Evolutionary conservation across 257 asterid species (phyloP).

Genomic region (Eucommia ulmoides): DNA sequence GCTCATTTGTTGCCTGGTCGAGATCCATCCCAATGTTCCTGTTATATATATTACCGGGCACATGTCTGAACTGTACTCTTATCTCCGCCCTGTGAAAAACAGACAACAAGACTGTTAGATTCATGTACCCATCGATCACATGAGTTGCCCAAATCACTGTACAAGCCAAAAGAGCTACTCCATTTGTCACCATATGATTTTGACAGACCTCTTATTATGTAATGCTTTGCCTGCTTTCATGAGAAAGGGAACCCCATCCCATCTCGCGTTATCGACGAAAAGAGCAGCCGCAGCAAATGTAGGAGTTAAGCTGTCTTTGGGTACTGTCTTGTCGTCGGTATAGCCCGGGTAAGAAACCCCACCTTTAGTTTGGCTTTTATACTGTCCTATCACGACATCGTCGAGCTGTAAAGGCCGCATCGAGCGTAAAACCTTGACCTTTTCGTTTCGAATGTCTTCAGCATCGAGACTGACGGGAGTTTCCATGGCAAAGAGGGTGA

Average conservation of each 20-base stretch:
- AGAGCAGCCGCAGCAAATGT: constrained; percentile 98
- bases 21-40: constrained; percentile 59
- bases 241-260: constrained; percentile 97
- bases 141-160: too few species aligned
- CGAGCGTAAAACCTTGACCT: constrained; percentile 96
- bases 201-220: constrained; percentile 49
- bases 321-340: constrained; percentile 88
- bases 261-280: constrained; percentile 81
- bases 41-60: constrained; percentile 83
- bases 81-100: constrained; percentile 56
- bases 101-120: constrained; percentile 6
- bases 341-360: constrained; percentile 61
- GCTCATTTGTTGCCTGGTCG: constrained; percentile 88
- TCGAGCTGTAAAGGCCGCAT: constrained; percentile 58
- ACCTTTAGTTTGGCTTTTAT: constrained; percentile 71
- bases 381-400: constrained; percentile 78
- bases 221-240: constrained; percentile 99
- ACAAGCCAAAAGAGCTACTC: too few species aligned
- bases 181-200: too few species aligned
- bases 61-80: constrained; percentile 90
- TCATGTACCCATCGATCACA: too few species aligned
- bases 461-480: constrained; percentile 97
- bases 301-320: constrained; percentile 78
- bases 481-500: constrained; percentile 98
- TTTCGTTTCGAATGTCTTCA: constrained; percentile 94